phyloP scores from a whole-genome alignment of 257 asterid genomes.

The Petrea volubilis region DNA sequence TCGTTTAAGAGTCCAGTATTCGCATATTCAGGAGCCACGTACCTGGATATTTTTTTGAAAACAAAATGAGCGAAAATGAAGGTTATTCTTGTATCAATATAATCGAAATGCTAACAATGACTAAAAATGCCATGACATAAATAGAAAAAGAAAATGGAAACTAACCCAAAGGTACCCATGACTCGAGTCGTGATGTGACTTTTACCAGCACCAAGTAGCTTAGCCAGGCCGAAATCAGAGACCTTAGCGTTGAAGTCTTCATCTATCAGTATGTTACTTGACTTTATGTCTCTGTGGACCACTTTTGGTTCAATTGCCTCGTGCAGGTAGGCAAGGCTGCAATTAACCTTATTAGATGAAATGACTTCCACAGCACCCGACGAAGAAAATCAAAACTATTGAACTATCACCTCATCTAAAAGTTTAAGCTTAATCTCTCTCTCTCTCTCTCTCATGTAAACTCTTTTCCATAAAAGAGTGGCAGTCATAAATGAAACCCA shows the following conservation, averaged over 20 bases:
- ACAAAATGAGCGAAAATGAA: constrained; percentile 6
- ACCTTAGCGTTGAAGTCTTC: constrained; percentile 88
- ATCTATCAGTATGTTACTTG: constrained; percentile 91
- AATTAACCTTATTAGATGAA: constrained; percentile 15
- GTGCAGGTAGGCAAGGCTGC: constrained; percentile 90
- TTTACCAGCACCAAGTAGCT: constrained; percentile 92
- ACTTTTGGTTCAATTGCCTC: constrained; percentile 98
- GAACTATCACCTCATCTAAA: too few relatives aligned
- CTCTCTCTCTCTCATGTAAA: too few relatives aligned
- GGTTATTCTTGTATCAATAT: background rate
- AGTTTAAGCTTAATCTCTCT: too few relatives aligned
- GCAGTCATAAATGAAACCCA: too few relatives aligned
- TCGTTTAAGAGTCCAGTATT: constrained; percentile 92
- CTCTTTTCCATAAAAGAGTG: too few relatives aligned
- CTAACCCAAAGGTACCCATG: constrained; percentile 98
- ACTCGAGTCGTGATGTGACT: constrained; percentile 94
- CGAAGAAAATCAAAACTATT: background rate
- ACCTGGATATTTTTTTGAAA: constrained; percentile 43
- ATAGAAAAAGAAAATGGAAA: background rate
- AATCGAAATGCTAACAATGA: background rate
- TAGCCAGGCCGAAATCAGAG: constrained; percentile 95
- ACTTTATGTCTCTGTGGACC: constrained; percentile 91
- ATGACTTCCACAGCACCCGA: background rate
- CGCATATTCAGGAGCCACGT: constrained; percentile 99
- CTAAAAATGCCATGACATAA: background rate